A percentile compares a stretch with the other conserved stretches of the same genome.
Conservation (phyloP, 2,329 filamentous ascomycete genomes). For the Sarocladium brachiariae region DNA sequence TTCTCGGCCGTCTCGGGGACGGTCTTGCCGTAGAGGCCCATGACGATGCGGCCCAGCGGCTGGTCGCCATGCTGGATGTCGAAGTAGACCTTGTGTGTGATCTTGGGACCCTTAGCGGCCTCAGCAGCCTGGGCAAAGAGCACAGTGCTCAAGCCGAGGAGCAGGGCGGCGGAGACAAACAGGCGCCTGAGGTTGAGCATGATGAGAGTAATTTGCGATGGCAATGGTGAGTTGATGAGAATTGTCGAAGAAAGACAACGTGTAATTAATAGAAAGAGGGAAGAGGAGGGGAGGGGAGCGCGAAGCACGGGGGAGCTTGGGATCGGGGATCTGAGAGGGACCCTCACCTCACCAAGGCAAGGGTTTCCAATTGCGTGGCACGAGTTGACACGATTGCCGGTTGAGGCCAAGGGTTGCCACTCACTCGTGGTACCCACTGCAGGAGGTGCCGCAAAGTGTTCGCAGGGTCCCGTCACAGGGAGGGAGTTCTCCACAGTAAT, state of each 20-base stretch:
- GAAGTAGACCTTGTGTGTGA: constrained; percentile 92
- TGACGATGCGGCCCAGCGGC: constrained; percentile 65
- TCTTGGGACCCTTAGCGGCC: constrained; percentile 82
- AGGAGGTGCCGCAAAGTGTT: neutral
- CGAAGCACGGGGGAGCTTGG: neutral
- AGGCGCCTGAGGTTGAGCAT: constrained; percentile 73
- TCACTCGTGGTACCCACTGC: neutral
- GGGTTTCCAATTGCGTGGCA: too few relatives aligned
- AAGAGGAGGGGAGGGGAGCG: neutral
- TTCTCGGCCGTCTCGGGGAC: constrained; percentile 70
- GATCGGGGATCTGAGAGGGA: neutral
- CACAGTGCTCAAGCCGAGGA: constrained; percentile 67
- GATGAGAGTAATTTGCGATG: constrained; percentile 23
- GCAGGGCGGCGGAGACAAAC: constrained; percentile 64
- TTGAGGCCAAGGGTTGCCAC: constrained; percentile 7
- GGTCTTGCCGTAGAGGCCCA: constrained; percentile 83
- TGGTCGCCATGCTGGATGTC: constrained; percentile 74
- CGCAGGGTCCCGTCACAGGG: neutral
- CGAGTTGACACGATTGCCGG: constrained; percentile 4
- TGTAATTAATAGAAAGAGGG: neutral
- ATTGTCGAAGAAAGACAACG: constrained; percentile 2
- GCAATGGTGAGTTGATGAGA: constrained; percentile 7
- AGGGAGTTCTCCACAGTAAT: neutral
- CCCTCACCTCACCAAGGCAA: too few relatives aligned
- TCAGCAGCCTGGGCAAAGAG: constrained; percentile 70